Base-by-base conservation (phyloP, 2,329 filamentous ascomycete genomes). In the Xylariaceae sp. region DNA sequence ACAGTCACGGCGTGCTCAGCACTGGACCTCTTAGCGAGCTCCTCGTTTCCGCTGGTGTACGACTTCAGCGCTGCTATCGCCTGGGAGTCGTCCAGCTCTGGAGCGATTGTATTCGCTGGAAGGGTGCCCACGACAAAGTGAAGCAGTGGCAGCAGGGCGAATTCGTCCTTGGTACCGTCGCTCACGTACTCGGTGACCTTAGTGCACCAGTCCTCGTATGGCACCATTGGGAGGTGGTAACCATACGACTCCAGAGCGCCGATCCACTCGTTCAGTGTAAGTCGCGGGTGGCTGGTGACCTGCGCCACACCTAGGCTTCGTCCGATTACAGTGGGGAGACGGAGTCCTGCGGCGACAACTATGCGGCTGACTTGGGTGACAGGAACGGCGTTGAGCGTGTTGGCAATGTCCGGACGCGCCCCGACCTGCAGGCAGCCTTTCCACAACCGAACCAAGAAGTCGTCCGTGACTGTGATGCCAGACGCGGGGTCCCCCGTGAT, bases 341-440 rank as follows among this genome's bases (percentile, higher is more conserved):
- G 73, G 52, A 92, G 71, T 0, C 79, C 74, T 5, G 81, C 70
- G 1, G 88, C 85, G 14, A 87, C 79, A 16, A 94, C 83, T 5
- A 94, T 76, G n/a, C 78, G 73, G 1, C 83, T 78, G 27, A 96
- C 88, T 50, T 94, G 87, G 47, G 81, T 79, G 19, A 95, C 88
- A 0, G 90, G 89, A 1, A 94, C 85, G 60, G 83, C 79, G 67
- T 96, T 96, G 62, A 96, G 78, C 0, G 86, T 86, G 67, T 95
- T 96, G 59, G 71, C 63, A 51, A 96, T 94, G 50, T 77, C 73
- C 1, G 89, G 90, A 0, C 87, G 74, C 2, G 73, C 71, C 2
- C 69, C 68, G 2, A 96, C 71, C 62, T 97, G 89, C 34, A 94
- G 70, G 54, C 88, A 94, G 41, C 88, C 89, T 67, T 95, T 95